Evolutionary conservation across 139 green algal genomes (phyloP).

Genomic region (Spirogloea muscicola): DNA sequence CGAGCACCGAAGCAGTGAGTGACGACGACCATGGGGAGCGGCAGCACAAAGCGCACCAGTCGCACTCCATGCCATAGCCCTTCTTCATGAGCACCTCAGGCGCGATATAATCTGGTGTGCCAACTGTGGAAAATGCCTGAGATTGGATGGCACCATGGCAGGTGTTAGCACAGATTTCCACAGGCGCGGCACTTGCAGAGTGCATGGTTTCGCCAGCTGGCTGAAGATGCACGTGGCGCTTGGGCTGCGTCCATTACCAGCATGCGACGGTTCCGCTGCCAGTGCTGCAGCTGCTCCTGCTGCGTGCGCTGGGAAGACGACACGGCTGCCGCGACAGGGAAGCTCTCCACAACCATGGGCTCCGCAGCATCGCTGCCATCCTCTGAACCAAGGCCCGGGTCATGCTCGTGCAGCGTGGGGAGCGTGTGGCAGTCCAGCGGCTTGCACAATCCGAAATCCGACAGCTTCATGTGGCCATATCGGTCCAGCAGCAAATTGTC

Average conservation of each 20-base stretch:
- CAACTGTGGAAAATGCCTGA: conserved; percentile 87
- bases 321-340: too few relatives aligned
- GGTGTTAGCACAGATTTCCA: too few relatives aligned
- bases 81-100: conserved; percentile 95
- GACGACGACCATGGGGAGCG: too few relatives aligned
- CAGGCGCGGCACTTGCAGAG: too few relatives aligned
- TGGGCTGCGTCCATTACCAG: too few relatives aligned
- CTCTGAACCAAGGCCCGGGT: too few relatives aligned
- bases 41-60: conserved; percentile 77
- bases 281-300: conserved; percentile 41
- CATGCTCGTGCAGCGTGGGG: conserved; percentile 31
- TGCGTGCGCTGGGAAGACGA: conserved; percentile 17
- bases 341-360: too few relatives aligned
- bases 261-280: conserved; percentile 38
- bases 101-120: conserved; percentile 95
- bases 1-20: too few relatives aligned
- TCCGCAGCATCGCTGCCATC: not conserved
- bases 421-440: conserved; percentile 66
- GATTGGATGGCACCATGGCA: too few relatives aligned
- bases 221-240: too few relatives aligned
- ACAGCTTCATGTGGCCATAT: conserved; percentile 89
- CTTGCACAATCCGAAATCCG: conserved; percentile 98
- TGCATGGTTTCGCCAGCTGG: too few relatives aligned
- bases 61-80: conserved; percentile 97
- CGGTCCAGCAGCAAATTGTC: conserved; percentile 92